A percentile compares a stretch with the other conserved stretches of the same genome.
These are phyloP conservation scores for Hypoxylon sp. DNA, from an alignment of 2,329 filamentous ascomycete genomes.

Conservation along the genomic window DNA sequence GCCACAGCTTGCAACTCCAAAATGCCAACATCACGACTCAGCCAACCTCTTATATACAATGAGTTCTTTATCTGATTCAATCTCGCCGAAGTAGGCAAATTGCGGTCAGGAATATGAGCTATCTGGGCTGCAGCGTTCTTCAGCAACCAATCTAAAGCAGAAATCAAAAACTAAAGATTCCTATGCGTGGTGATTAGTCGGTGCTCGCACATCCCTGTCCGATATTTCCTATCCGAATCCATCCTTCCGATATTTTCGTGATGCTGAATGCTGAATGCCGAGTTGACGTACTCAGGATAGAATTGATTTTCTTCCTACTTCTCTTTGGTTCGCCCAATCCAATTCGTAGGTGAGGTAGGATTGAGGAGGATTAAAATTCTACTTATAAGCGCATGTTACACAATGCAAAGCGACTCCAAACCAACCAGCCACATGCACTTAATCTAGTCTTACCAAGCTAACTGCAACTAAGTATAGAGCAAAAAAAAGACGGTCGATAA, in stretches of 20 bases:
- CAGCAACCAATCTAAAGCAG: constrained; percentile 7
- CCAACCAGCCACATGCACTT: constrained; percentile 35
- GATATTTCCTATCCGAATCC: constrained; percentile 19
- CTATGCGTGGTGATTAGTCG: constrained; percentile 17
- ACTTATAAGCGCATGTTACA: constrained; percentile 38
- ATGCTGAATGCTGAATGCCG: constrained; percentile 9
- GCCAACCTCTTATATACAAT: constrained; percentile 15
- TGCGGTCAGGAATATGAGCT: not conserved
- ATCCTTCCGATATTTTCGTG: constrained; percentile 20
- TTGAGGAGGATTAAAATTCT: constrained; percentile 36
- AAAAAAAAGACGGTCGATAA: constrained; percentile 18
- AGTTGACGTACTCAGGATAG: constrained; percentile 10
- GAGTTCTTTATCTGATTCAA: not conserved
- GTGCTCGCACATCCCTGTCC: constrained; percentile 20
- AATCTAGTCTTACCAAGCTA: constrained; percentile 18
- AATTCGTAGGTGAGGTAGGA: constrained; percentile 32
- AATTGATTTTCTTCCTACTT: constrained; percentile 10
- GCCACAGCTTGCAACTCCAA: constrained; percentile 26
- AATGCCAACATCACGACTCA: constrained; percentile 20
- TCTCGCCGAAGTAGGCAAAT: constrained; percentile 1
- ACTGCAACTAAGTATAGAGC: constrained; percentile 29
- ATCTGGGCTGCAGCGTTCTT: not conserved
- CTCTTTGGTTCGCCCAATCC: constrained; percentile 10
- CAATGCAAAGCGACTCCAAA: constrained; percentile 40
- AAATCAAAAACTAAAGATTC: constrained; percentile 3